Percentiles rank a stretch among this genome's conserved stretches.
These are phyloP conservation scores for Trichoderma sp. DNA, from an alignment of 2,329 filamentous ascomycete species.

Conservation along the genomic window DNA sequence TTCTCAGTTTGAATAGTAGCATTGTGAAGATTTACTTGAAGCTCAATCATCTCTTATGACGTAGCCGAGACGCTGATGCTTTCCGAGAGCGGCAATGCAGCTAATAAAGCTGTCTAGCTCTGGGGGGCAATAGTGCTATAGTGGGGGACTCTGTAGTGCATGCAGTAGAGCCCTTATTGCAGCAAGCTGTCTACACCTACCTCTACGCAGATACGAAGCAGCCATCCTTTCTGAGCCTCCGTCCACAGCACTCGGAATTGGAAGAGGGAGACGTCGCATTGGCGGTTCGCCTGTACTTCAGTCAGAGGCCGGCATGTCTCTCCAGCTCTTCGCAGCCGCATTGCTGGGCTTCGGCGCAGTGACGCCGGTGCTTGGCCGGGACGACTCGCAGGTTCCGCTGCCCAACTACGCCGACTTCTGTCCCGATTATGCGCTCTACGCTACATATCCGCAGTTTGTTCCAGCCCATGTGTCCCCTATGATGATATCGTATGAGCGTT, in stretches of 20 bases:
- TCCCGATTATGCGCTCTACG: constrained; percentile 46
- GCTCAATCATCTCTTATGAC: not conserved
- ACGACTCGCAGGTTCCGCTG: constrained; percentile 33
- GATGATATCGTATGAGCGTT: not conserved
- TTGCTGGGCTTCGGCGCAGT: constrained; percentile 33
- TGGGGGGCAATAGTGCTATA: not conserved
- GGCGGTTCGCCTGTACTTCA: constrained; percentile 4
- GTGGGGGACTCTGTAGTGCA: constrained; percentile 13
- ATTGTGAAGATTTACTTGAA: not conserved
- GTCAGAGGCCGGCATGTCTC: constrained; percentile 30
- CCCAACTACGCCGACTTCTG: constrained; percentile 37
- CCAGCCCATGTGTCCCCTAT: not conserved
- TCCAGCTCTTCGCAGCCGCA: constrained; percentile 33
- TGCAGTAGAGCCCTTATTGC: not conserved
- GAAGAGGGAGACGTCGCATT: not conserved
- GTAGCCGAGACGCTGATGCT: not conserved
- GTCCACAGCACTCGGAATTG: not conserved
- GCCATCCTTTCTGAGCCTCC: not conserved
- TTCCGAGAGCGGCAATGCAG: not conserved
- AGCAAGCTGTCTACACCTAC: not conserved
- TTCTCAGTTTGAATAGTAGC: not conserved
- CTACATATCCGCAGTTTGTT: constrained; percentile 44
- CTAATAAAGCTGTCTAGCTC: constrained; percentile 1
- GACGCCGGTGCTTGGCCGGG: constrained; percentile 27
- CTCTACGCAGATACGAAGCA: not conserved